phyloP scores from a whole-genome alignment of 345 rosid species.

The Angophora floribunda region DNA sequence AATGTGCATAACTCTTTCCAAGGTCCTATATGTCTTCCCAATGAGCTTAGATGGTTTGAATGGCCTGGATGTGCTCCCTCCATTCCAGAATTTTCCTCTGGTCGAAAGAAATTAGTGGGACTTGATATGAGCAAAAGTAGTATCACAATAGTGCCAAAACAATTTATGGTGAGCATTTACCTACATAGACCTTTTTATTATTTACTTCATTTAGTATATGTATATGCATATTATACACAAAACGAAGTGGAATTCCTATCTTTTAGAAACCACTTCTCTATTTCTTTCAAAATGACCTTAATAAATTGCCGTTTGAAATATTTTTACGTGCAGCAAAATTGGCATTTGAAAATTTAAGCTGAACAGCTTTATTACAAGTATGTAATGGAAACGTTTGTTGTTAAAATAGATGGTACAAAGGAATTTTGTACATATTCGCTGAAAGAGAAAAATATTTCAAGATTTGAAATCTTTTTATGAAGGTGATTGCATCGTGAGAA shows the following conservation, averaged over 20 bases:
- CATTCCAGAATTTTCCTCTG: no score
- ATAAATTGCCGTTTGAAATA: no score
- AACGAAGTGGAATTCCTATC: neutral
- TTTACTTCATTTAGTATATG: neutral
- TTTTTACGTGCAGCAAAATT: neutral
- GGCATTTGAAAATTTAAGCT: neutral
- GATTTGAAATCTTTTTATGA: neutral
- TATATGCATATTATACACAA: neutral
- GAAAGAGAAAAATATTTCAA: neutral
- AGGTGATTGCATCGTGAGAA: neutral
- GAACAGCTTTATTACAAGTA: no score
- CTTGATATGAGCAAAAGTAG: no score
- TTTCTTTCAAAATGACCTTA: neutral
- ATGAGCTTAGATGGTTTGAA: no score
- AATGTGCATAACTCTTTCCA: no score
- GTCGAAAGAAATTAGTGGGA: no score
- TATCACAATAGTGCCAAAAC: no score
- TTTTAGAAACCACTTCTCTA: neutral
- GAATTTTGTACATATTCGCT: neutral
- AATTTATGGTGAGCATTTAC: no score
- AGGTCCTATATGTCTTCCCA: no score
- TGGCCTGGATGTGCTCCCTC: fast-evolving
- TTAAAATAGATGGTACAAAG: neutral
- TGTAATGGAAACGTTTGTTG: no score
- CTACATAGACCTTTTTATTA: neutral